phyloP scores from a whole-genome alignment of 331 rosid species.

The Quercus phellos region DNA sequence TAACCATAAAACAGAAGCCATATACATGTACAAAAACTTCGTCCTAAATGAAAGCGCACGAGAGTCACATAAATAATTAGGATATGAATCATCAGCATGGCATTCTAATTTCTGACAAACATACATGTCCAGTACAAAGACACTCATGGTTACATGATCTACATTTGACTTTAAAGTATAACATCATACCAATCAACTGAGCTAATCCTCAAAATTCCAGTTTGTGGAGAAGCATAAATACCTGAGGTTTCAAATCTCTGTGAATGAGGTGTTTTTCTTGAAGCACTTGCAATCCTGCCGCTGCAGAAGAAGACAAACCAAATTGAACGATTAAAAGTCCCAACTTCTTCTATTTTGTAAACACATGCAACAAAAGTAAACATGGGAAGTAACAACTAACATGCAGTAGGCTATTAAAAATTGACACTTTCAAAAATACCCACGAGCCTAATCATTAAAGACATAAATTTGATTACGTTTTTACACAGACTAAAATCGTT shows the following conservation, averaged over 20 bases:
- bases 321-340: constrained; percentile 17
- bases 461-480: neutral
- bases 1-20: neutral
- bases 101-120: neutral
- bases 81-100: neutral
- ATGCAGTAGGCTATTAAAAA: neutral
- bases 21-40: neutral
- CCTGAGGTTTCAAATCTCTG: constrained; percentile 97
- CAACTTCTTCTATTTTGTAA: neutral
- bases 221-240: constrained; percentile 1
- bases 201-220: neutral
- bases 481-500: neutral
- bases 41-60: neutral
- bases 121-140: neutral
- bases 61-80: neutral
- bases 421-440: neutral
- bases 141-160: neutral
- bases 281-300: constrained; percentile 80
- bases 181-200: neutral
- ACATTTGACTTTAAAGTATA: neutral
- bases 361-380: neutral
- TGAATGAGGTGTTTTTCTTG: constrained; percentile 91
- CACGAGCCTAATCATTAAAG: constrained; percentile 1
- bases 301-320: constrained; percentile 45
- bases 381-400: constrained; percentile 1